Evolutionary conservation across 257 asterid species (phyloP).

Genomic region (Salvia splendens): DNA sequence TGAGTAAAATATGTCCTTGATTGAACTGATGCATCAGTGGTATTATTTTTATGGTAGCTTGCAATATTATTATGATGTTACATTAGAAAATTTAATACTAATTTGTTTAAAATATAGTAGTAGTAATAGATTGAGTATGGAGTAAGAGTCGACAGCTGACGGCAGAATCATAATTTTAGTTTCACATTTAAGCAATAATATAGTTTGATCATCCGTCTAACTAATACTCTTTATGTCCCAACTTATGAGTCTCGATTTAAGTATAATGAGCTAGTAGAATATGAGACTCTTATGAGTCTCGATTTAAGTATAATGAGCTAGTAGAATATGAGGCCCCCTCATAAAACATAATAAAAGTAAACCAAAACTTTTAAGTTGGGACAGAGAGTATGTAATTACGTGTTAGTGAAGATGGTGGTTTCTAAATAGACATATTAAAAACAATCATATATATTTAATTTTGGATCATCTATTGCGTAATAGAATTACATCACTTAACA

Average conservation of each 20-base stretch:
- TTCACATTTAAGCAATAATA: neutral
- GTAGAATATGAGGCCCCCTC: no score
- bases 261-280: no score
- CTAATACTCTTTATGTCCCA: no score
- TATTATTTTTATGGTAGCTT: slow-evolving; percentile 24
- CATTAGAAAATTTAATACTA: neutral
- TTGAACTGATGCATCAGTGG: slow-evolving; percentile 27
- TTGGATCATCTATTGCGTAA: neutral
- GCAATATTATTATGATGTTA: slow-evolving; percentile 15
- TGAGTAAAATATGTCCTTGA: slow-evolving; percentile 24
- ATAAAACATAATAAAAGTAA: no score
- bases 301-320: no score
- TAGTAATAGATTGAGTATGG: neutral
- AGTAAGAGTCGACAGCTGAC: slow-evolving; percentile 23
- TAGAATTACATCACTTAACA: neutral
- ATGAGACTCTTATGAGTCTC: no score
- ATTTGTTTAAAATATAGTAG: neutral
- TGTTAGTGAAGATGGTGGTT: no score
- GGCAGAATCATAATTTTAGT: neutral
- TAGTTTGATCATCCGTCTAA: no score
- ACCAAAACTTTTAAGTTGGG: no score
- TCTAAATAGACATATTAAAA: no score
- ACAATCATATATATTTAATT: neutral
- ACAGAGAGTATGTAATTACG: no score
- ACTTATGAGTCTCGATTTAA: no score